Evolutionary conservation across 768 basidiomycete species (phyloP), one percentile per base, ranked within the genome.

Genomic region (Cubamyces lactineus): DNA sequence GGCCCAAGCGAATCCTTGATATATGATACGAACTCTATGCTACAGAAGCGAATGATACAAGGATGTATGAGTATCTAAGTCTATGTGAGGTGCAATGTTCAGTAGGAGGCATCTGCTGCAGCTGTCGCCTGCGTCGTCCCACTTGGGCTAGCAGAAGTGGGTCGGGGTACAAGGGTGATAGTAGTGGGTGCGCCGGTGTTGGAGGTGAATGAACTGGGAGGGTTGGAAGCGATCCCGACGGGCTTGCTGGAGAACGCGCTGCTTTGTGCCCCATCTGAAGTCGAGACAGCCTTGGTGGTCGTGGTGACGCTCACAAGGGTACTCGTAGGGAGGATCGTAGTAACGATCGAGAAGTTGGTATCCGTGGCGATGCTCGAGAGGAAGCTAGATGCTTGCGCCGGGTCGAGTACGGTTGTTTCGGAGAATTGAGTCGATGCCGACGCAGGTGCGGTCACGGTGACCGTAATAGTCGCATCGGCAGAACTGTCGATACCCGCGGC

Each of bases 331-430:
- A 45, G 53, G 52, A 57, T 42, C 40, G 56, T 59, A 7, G 63
- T 57, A 12, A 57, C 56, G 53, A 53, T 49, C 30, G 64, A 55
- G 53, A 62, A 39, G 52, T 24, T 21, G 3, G 55, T 42, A 55
- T 48, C 61, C 17, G 73, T 74, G n/a, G 72, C 62, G 26, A 80
- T 64, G 59, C 76, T 78, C 1, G 80, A 71, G 16, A 83, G 66
- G 21, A 81, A 62, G 48, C 73, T 75, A 16, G 77, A 73, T 3
- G 80, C 83, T 34, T 79, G 75, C 12, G 76, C 65, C 9, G 82
- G 80, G 24, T 75, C 71, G 45, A 85, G 68, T 1, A 80, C 82
- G 26, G 74, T 72, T 0, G 82, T 84, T 21, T 73, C 70, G 16
- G 78, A 65, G 4, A 51, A 50, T 9, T 47, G 40, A 1, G 58